Base-by-base conservation (phyloP, 352 stramenopile genomes). In the Phytopythium boreale region DNA sequence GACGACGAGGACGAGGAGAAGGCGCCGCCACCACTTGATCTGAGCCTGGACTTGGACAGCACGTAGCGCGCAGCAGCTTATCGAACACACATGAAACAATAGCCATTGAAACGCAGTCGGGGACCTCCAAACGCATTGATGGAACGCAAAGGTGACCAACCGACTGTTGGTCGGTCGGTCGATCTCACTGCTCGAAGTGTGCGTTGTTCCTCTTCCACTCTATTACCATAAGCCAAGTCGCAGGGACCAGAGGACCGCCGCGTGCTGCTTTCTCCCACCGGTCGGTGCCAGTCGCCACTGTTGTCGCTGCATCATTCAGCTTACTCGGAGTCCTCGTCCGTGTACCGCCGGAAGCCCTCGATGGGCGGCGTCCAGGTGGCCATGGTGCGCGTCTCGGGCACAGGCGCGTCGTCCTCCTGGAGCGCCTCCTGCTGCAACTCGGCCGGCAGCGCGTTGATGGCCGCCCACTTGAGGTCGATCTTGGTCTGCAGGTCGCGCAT, bases 401-500 rank as follows among this genome's bases (percentile, higher is more conserved):
- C 62, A 11, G 84, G 70, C 56, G 80, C 71, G 20, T 78, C 64
- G 65, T 97, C 89, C 29, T 77, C 62, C 56, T 95, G 80, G 34
- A 94, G 55, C 29, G 89, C 89, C 62, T 96, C 89, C 9, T 74
- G 71, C 74, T 95, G 87, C 59, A 96, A 65, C 55, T 95, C 79
- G 20, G 62, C 74, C 15, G 87, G 89, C 44, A 97, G 74, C 56
- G 87, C 83, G 63, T 95, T 95, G 73, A 96, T 97, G 27, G 89
- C 89, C 29, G 88, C 88, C 87, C 88, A 95, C 74, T 96, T 96
- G 46, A 97, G 76, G 71, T 96, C 88, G 68, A 97, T 95, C 80
- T 97, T 97, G 63, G 80, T 95, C 73, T 95, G 89, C 70, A 97
- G 55, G 75, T 96, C 87, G 58, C 84, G 82, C 86, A 94, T 94